Conservation (phyloP, 495 filamentous ascomycete species). For the Neurospora sp. region DNA sequence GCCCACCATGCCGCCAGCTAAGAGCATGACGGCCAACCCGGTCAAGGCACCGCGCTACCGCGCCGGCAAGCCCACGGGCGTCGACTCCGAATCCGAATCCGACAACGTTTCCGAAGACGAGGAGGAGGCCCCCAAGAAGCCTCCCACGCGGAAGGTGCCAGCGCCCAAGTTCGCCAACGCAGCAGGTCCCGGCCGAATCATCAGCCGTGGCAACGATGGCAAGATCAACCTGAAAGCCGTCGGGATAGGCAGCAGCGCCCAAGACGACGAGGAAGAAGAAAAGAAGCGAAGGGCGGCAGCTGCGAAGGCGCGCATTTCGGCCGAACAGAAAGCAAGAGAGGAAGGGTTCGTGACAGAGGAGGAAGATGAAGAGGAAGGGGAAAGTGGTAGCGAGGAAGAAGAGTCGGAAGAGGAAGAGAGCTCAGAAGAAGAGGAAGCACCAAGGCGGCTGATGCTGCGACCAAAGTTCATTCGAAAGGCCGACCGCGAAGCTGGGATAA, state of each 20-base stretch:
- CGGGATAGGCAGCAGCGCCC: constrained; percentile 15
- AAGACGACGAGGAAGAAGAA: constrained; percentile 38
- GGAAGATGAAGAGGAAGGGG: constrained; percentile 23
- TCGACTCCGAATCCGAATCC: constrained; percentile 52
- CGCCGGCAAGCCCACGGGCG: constrained; percentile 68
- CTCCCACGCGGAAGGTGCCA: constrained; percentile 33
- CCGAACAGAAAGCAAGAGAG: constrained; percentile 45
- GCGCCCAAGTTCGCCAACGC: constrained; percentile 51
- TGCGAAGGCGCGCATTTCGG: constrained; percentile 29
- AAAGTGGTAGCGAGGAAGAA: constrained; percentile 38
- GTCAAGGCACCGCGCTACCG: constrained; percentile 72
- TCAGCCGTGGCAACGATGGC: constrained; percentile 50
- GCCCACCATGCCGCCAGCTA: constrained; percentile 58
- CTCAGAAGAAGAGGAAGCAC: constrained; percentile 53
- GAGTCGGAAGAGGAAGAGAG: constrained; percentile 22
- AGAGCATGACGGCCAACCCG: constrained; percentile 93
- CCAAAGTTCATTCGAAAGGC: constrained; percentile 89
- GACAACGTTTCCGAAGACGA: constrained; percentile 45
- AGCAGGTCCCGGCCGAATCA: constrained; percentile 32
- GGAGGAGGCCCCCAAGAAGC: constrained; percentile 14
- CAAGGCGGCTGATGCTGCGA: constrained; percentile 62
- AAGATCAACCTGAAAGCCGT: constrained; percentile 51
- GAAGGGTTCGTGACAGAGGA: constrained; percentile 68
- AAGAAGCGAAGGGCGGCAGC: constrained; percentile 29
- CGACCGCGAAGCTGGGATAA: constrained; percentile 42